Base-by-base conservation (phyloP, 306 rosid genomes). In the Medicago lupulina region DNA sequence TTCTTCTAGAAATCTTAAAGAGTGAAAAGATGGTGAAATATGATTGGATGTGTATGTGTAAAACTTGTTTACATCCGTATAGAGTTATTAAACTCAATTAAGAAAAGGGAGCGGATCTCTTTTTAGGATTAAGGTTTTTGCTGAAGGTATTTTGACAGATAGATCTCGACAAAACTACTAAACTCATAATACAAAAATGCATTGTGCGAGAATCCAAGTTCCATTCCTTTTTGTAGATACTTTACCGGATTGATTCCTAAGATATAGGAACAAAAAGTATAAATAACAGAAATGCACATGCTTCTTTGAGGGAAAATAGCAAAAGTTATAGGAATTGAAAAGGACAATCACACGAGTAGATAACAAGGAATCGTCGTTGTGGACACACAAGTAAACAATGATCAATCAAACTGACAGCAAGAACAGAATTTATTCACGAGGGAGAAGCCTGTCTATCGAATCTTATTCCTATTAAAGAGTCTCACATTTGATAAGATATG, bases 311-410 rank as follows among this genome's bases (percentile, higher is more conserved):
- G 16, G 23, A 9, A 47, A 66, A 21, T 54, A 59, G 43, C 15
- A 76, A 54, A 76, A 49, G 14, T 11, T 18, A 10, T 12, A 17
- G 10, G 25, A n/a, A 67, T 36, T 80, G 74, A 69, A 71, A 46
- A 71, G 40, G 66, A 38, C 55, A 40, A 3, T 55, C 1, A 55
- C 8, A 14, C 13, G 7, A 71, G 16, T 21, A 66, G 25, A 55
- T 13, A 70, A 49, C 3, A 75, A 65, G 68, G 55, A 74, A 65
- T 58, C n/a, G 36, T 65, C 55, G 0, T 62, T 15, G 21, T 15
- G 36, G 41, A 70, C 6, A 50, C 17, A 73, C 50, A 73, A 65
- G 13, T 40, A 31, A 68, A 44, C 60, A 50, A 34, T 9, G 25
- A 70, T 50, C 34, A 36, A 61, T 68, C 53, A 78, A 41, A 55